A percentile compares a stretch with the other conserved stretches of the same genome.
phyloP scores from a whole-genome alignment of 75 land plant species.

The Gnetum montanum region DNA sequence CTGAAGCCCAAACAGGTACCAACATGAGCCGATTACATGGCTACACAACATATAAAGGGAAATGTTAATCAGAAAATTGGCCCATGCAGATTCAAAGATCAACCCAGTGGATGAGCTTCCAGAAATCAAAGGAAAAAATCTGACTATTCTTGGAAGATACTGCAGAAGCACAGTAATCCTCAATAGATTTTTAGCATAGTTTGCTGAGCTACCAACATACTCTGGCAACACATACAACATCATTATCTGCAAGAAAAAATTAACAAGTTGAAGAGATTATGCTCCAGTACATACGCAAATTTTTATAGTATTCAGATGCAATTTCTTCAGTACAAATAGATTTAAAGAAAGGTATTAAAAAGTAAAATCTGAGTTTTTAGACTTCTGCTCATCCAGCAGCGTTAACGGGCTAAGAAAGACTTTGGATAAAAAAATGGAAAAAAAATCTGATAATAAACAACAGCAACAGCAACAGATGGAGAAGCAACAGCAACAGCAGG shows the following conservation, averaged over 20 bases:
- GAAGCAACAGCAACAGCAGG: no score
- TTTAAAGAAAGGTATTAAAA: no score
- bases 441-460: no score
- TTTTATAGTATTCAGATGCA: no score
- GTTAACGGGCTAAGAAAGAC: no score
- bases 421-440: no score
- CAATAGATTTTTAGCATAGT: conserved; percentile 72
- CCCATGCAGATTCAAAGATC: conserved; percentile 97
- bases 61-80: conserved; percentile 86
- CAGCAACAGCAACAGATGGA: no score
- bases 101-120: conserved; percentile 85
- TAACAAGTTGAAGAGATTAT: no score
- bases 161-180: conserved; percentile 67
- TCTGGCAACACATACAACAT: conserved; percentile 45
- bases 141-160: conserved; percentile 56
- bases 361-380: no score
- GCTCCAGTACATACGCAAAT: no score
- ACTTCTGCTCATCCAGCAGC: no score
- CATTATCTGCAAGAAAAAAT: conserved; percentile 49
- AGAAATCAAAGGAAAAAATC: conserved; percentile 66
- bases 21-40: conserved; percentile 91
- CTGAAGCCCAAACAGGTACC: conserved; percentile 97
- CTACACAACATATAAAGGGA: conserved; percentile 66
- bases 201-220: conserved; percentile 30
- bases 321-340: no score